A percentile compares a stretch with the other conserved stretches of the same genome.
These are phyloP conservation scores for Ustilago nuda DNA, from an alignment of 1,284 basidiomycete species.

Conservation along the genomic window DNA sequence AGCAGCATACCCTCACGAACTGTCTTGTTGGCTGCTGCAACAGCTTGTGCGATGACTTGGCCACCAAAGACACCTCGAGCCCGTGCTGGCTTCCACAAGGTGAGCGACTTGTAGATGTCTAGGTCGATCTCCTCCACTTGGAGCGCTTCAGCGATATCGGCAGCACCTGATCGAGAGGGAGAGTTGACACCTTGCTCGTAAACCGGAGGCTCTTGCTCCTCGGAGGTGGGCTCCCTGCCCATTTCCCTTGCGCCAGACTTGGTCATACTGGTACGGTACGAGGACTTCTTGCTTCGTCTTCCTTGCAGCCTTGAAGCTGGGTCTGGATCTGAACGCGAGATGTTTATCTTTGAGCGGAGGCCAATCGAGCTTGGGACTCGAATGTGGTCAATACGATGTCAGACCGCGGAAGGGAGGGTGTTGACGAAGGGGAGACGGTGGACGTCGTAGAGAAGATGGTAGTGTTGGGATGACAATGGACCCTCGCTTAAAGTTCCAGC, in stretches of 20 bases:
- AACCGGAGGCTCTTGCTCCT: constrained; percentile 53
- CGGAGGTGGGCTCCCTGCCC: constrained; percentile 52
- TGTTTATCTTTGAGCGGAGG: no score
- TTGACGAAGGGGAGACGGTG: no score
- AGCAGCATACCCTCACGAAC: constrained; percentile 54
- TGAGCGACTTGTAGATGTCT: constrained; percentile 57
- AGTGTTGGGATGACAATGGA: background rate
- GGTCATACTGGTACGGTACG: constrained; percentile 13
- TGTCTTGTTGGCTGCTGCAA: constrained; percentile 58
- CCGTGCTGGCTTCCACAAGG: constrained; percentile 60
- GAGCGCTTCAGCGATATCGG: constrained; percentile 55
- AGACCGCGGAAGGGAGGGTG: background rate
- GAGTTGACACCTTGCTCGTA: constrained; percentile 57
- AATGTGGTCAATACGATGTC: background rate
- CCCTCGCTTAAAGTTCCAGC: background rate
- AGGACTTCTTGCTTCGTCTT: background rate
- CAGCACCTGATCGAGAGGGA: constrained; percentile 18
- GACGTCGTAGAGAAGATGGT: background rate
- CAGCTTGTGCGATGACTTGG: constrained; percentile 62
- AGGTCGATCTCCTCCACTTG: constrained; percentile 60
- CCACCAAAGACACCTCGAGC: constrained; percentile 67
- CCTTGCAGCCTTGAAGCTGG: no score
- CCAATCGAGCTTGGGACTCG: background rate
- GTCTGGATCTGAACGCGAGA: no score
- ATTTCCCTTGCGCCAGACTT: constrained; percentile 43